Conservation (phyloP, 768 basidiomycete genomes). For the Hebeloma cylindrosporum region DNA sequence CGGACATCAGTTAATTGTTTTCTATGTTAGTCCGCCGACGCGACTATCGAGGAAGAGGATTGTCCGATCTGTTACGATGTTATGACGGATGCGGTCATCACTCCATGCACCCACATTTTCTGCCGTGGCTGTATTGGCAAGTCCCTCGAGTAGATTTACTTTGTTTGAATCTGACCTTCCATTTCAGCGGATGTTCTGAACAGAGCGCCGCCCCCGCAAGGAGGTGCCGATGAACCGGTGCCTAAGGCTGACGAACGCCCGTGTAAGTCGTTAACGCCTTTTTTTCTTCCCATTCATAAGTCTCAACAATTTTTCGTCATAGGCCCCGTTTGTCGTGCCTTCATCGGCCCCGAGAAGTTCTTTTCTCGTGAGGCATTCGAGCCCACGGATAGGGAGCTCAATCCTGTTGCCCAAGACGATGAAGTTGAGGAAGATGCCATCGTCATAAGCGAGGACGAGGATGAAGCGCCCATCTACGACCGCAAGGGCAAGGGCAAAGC, state of each 20-base stretch:
- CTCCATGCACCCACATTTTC: conserved; percentile 60
- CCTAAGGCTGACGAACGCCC: conserved; percentile 44
- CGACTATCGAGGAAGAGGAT: conserved; percentile 52
- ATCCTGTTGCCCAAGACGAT: conserved; percentile 17
- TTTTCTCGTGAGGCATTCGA: conserved; percentile 64
- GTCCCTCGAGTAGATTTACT: conserved; percentile 14
- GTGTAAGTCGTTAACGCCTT: conserved; percentile 49
- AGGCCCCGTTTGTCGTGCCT: conserved; percentile 64
- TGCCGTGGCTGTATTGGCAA: conserved; percentile 59
- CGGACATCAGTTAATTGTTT: background rate
- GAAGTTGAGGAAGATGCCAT: conserved; percentile 30
- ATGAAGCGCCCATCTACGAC: conserved; percentile 11
- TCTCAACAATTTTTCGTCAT: background rate
- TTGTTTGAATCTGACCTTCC: conserved; percentile 1
- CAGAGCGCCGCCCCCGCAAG: conserved; percentile 15
- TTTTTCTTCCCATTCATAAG: background rate
- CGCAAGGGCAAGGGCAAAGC: conserved; percentile 33
- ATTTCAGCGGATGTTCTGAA: conserved; percentile 42
- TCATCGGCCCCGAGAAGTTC: conserved; percentile 45
- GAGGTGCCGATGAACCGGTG: conserved; percentile 33
- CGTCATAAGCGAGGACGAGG: conserved; percentile 30
- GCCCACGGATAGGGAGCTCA: conserved; percentile 50
- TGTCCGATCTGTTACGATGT: conserved; percentile 70
- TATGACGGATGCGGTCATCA: conserved; percentile 53
- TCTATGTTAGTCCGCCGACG: conserved; percentile 41